These are phyloP conservation scores for Moricandia moricandioides DNA, from an alignment of 345 rosid genomes.

Conservation along the genomic window DNA sequence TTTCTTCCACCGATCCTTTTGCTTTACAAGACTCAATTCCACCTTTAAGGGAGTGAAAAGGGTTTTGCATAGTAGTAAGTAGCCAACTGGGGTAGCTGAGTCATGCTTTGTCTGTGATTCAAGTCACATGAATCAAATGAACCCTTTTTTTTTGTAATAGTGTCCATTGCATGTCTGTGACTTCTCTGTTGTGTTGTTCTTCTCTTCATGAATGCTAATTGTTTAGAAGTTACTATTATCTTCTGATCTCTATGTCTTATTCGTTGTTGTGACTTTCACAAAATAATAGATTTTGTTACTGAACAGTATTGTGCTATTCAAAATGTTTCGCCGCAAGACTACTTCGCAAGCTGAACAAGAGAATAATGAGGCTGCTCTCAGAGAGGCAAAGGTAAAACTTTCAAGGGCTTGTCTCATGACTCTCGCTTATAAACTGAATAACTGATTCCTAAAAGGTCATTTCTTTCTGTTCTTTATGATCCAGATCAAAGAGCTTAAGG, in stretches of 20 bases:
- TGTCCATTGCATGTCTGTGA: neutral
- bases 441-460: neutral
- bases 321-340: conserved; percentile 67
- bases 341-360: conserved; percentile 49
- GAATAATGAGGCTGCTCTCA: conserved; percentile 38
- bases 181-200: neutral
- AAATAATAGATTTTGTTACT: neutral
- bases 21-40: neutral
- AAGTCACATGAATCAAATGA: conserved; percentile 12
- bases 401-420: neutral
- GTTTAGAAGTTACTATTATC: neutral
- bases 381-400: conserved; percentile 60
- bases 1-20: neutral
- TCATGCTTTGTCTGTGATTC: conserved; percentile 25
- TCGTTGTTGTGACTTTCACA: neutral
- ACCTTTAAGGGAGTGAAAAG: neutral
- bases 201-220: neutral
- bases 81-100: conserved; percentile 12
- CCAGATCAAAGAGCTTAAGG: conserved; percentile 66
- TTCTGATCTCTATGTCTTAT: neutral
- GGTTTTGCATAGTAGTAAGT: neutral
- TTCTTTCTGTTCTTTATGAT: neutral
- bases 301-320: conserved; percentile 26
- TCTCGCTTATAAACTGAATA: neutral
- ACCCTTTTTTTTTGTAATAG: neutral